These are phyloP conservation scores for Encephalitozoon cuniculi DNA, from an alignment of 371 early-diverging fungal genomes.

Conservation along the genomic window DNA sequence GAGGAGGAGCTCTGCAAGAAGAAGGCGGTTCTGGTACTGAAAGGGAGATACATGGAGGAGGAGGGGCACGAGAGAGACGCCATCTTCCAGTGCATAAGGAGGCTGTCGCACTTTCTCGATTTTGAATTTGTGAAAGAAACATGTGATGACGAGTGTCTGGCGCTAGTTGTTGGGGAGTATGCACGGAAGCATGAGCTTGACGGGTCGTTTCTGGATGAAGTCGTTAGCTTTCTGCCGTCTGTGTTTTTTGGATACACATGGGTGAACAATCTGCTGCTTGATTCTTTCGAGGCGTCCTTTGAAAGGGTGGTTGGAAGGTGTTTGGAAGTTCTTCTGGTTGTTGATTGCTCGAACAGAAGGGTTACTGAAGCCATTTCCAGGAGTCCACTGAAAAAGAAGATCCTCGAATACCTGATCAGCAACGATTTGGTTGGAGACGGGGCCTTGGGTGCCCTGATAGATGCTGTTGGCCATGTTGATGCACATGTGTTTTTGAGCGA, in stretches of 20 bases:
- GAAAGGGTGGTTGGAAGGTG: not conserved
- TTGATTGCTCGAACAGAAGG: not conserved
- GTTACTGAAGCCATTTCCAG: not conserved
- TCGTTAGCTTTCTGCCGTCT: not conserved
- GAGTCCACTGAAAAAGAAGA: not conserved
- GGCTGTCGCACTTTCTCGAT: not conserved
- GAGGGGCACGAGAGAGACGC: not conserved
- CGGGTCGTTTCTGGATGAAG: not conserved
- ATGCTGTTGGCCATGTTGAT: not conserved
- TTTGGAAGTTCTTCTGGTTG: not conserved
- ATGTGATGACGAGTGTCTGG: not conserved
- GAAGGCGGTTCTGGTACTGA: not conserved
- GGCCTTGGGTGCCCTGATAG: not conserved
- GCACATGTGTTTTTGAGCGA: not conserved
- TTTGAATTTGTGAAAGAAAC: not conserved
- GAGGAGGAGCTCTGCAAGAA: not conserved
- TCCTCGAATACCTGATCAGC: not conserved
- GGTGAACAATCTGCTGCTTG: not conserved
- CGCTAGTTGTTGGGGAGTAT: not conserved
- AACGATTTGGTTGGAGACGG: not conserved
- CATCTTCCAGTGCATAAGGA: not conserved
- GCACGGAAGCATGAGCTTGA: conserved; percentile 3
- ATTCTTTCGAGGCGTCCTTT: not conserved
- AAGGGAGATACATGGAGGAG: not conserved
- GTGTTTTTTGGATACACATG: conserved; percentile 4